Base-by-base conservation (phyloP, 1,284 basidiomycete genomes). In the Apiotrichum brassicae region DNA sequence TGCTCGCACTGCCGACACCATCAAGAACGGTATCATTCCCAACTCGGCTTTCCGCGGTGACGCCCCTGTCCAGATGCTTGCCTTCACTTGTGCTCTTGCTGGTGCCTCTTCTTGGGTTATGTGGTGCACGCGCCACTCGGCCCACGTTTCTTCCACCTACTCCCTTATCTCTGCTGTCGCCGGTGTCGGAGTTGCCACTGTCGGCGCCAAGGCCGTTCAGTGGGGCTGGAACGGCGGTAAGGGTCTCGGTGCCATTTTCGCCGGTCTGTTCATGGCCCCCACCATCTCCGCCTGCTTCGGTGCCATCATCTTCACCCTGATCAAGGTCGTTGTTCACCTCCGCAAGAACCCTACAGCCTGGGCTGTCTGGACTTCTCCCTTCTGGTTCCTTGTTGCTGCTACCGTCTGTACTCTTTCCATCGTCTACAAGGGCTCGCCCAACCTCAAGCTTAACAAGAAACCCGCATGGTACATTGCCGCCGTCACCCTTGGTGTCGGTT, bases 221-320 rank as follows among this genome's bases (percentile, higher is more conserved):
- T 78, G 77, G 77, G 76, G 76, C 14, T 78, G 77, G 77, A 73
- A 77, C 59, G 58, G 60, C 16, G 76, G 76, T 20, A 74, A 74
- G 58, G 76, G 76, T 44, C 61, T 77, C 32, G 73, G 70, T 18
- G 70, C 71, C 43, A 75, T 76, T 60, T 76, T 75, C 39, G 70
- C 71, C 26, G 75, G 74, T 51, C 65, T 71, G 51, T 61, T 59
- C 48, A 70, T 73, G 61, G 71, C 72, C 12, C 72, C 72, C 13
- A 54, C 63, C 23, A 63, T 68, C 24, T 61, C 75, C 7, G 76
- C 59, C 11, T 65, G 65, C n/a, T 76, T 77, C 48, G 75, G 59
- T 18, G 66, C 71, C 11, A 61, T 68, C 54, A 59, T 74, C 52
- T 77, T 73, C 65, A 57, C 74, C 42, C 49, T 76, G 41, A 70